These are phyloP conservation scores for Cladosporium sp. DNA, from an alignment of 2,329 filamentous ascomycete genomes.

Conservation along the genomic window DNA sequence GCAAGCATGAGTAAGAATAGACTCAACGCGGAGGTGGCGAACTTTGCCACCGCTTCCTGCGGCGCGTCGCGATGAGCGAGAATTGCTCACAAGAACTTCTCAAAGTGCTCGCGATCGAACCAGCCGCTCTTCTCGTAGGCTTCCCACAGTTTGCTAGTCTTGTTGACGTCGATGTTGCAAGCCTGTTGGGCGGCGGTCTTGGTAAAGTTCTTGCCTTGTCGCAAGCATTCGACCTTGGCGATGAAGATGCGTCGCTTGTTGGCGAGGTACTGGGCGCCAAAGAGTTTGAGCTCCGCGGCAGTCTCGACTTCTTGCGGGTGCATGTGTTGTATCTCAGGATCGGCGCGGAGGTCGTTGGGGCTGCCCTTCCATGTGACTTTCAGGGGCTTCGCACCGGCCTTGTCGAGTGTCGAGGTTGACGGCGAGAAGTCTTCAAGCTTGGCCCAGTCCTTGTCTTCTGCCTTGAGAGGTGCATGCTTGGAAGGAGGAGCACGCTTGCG, in stretches of 20 bases:
- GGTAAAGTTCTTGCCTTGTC: conserved; percentile 75
- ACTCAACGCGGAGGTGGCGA: conserved; percentile 1
- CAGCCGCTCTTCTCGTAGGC: conserved; percentile 65
- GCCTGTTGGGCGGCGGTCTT: conserved; percentile 95
- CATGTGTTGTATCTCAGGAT: conserved; percentile 65
- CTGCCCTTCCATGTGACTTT: conserved; percentile 14
- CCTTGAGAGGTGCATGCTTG: conserved; percentile 15
- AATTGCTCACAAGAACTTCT: conserved; percentile 15
- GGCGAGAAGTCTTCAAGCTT: conserved; percentile 26
- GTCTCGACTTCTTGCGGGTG: conserved; percentile 74
- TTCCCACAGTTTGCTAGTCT: conserved; percentile 87
- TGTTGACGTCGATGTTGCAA: conserved; percentile 98
- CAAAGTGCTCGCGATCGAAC: conserved; percentile 28
- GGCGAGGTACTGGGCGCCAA: conserved; percentile 82
- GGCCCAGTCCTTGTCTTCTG: conserved; percentile 23
- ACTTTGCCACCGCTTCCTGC: neutral
- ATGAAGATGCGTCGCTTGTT: conserved; percentile 91
- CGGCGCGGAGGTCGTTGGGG: conserved; percentile 60
- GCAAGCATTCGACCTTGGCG: conserved; percentile 63
- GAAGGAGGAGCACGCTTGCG: conserved; percentile 13
- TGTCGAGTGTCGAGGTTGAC: conserved; percentile 21
- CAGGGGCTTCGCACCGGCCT: conserved; percentile 13
- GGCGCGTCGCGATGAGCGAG: neutral
- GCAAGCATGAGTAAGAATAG: neutral
- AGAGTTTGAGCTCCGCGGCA: conserved; percentile 74